Percentiles rank a stretch among this genome's conserved stretches.
Evolutionary conservation across 306 rosid genomes (phyloP).

Genomic region (Quercus agrifolia): DNA sequence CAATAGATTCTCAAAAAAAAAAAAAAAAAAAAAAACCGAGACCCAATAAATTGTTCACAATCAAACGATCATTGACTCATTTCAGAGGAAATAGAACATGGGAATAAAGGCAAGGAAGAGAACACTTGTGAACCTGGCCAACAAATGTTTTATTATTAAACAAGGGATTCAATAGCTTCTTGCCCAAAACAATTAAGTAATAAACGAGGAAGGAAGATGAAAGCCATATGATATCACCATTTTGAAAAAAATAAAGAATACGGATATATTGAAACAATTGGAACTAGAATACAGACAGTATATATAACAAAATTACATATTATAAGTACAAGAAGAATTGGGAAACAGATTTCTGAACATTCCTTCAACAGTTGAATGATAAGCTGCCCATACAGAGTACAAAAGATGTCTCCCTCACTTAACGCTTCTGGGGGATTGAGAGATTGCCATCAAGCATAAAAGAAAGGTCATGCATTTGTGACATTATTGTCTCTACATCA

Average conservation of each 20-base stretch:
- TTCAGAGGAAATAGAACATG: too few species aligned
- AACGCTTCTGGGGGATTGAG: slow-evolving; percentile 59
- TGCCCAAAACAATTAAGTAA: not conserved
- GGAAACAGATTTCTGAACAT: not conserved
- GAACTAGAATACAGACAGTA: not conserved
- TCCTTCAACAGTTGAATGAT: not conserved
- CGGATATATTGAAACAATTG: not conserved
- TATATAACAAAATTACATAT: not conserved
- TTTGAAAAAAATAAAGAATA: not conserved
- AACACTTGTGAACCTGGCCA: too few species aligned
- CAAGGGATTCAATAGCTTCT: not conserved
- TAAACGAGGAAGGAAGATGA: not conserved
- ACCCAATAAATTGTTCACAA: too few species aligned
- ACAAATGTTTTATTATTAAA: too few species aligned
- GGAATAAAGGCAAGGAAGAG: too few species aligned
- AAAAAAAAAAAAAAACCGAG: too few species aligned
- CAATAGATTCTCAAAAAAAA: too few species aligned
- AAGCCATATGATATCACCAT: not conserved
- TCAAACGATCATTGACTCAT: too few species aligned
- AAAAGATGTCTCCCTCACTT: not conserved
- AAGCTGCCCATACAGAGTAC: not conserved
- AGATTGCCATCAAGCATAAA: slow-evolving; percentile 81
- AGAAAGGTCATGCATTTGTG: slow-evolving; percentile 88
- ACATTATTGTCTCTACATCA: slow-evolving; percentile 51
- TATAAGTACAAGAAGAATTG: not conserved